Conservation (phyloP, 306 rosid species). For the Malus fusca region DNA sequence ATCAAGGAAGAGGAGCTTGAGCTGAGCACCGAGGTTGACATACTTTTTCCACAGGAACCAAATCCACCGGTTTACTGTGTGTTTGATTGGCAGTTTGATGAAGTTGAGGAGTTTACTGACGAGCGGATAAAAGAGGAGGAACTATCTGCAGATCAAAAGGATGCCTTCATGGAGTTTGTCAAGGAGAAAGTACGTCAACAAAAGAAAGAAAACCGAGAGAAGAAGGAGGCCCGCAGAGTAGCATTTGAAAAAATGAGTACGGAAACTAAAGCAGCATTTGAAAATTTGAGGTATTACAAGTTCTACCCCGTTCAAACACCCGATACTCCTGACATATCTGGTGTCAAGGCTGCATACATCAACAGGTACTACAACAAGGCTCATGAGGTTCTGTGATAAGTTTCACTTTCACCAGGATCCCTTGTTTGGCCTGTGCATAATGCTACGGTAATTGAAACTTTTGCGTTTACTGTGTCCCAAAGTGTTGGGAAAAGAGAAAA, state of each 20-base stretch:
- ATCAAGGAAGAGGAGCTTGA: constrained; percentile 6
- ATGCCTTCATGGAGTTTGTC: constrained; percentile 2
- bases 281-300: background rate
- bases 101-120: background rate
- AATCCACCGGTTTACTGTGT: background rate
- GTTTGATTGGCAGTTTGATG: constrained; percentile 2
- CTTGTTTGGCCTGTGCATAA: background rate
- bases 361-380: background rate
- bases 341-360: background rate
- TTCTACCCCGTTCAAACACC: constrained; percentile 2
- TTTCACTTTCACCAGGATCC: background rate
- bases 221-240: background rate
- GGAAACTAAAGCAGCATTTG: background rate
- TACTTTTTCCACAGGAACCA: background rate
- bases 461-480: background rate
- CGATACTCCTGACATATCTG: background rate
- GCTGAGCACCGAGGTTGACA: background rate
- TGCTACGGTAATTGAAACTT: background rate
- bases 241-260: background rate
- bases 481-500: background rate
- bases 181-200: background rate
- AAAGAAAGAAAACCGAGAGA: constrained; percentile 1
- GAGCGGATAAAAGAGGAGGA: background rate
- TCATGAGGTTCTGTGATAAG: background rate
- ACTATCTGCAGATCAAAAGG: background rate